Conservation (phyloP, 768 basidiomycete genomes). For the Grammothele lineata region DNA sequence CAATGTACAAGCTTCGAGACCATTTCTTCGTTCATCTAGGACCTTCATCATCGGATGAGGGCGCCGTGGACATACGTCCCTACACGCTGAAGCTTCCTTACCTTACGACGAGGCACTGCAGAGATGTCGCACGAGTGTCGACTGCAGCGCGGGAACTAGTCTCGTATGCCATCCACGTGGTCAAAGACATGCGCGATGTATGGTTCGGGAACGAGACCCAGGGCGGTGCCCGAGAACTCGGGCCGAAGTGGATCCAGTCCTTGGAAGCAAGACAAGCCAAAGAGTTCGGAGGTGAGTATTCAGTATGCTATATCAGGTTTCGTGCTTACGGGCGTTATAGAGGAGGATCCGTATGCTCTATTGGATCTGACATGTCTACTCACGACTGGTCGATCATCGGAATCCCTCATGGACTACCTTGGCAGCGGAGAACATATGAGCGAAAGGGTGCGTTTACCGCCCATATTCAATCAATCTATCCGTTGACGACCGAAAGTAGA, state of each 20-base stretch:
- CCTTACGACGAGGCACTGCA: constrained; percentile 47
- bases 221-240: constrained; percentile 66
- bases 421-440: constrained; percentile 77
- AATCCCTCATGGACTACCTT: constrained; percentile 68
- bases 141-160: constrained; percentile 65
- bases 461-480: too few species aligned
- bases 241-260: constrained; percentile 66
- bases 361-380: constrained; percentile 70
- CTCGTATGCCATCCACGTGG: constrained; percentile 66
- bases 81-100: constrained; percentile 50
- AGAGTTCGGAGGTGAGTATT: constrained; percentile 55
- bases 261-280: constrained; percentile 62
- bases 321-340: too few species aligned
- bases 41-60: constrained; percentile 23
- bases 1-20: constrained; percentile 44
- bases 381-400: constrained; percentile 67
- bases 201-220: constrained; percentile 72
- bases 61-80: constrained; percentile 36
- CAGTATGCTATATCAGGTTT: too few species aligned
- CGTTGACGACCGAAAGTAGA: constrained; percentile 37
- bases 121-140: constrained; percentile 69
- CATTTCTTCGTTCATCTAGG: constrained; percentile 47
- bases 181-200: constrained; percentile 64
- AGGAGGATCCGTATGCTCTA: constrained; percentile 56
- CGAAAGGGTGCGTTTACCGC: constrained; percentile 54